phyloP scores from a whole-genome alignment of 2,329 filamentous ascomycete species.

The Calcarisporium arbuscula region DNA sequence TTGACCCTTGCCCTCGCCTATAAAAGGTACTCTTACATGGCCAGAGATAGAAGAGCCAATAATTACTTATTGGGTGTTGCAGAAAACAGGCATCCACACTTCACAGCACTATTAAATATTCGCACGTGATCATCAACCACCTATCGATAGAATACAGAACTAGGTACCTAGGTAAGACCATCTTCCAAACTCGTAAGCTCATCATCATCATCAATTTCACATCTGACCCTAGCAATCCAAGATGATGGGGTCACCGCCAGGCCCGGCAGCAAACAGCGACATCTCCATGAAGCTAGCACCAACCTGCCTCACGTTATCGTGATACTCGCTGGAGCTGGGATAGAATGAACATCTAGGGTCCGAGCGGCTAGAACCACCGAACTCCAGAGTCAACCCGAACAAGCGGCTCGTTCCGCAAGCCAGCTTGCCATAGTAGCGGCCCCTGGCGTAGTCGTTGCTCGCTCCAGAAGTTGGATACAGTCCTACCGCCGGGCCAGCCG shows the following conservation, averaged over 20 bases:
- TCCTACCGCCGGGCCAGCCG: constrained; percentile 29
- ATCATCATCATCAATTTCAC: no score
- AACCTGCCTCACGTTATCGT: constrained; percentile 37
- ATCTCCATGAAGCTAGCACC: constrained; percentile 43
- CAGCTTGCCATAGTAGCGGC: constrained; percentile 30
- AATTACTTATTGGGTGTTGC: no score
- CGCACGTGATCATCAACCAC: no score
- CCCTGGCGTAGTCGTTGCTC: constrained; percentile 41
- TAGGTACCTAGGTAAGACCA: no score
- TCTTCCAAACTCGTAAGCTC: no score
- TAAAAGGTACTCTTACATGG: no score
- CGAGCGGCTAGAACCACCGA: constrained; percentile 25
- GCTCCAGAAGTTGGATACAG: constrained; percentile 41
- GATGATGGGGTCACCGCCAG: constrained; percentile 9
- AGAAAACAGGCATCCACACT: no score
- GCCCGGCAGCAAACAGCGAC: constrained; percentile 22
- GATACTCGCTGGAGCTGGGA: constrained; percentile 35
- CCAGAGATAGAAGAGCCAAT: no score
- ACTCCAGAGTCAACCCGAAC: constrained; percentile 40
- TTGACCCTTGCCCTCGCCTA: no score
- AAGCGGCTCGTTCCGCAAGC: constrained; percentile 29
- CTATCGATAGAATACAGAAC: no score
- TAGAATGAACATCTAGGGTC: constrained; percentile 35
- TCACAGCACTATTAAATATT: no score
- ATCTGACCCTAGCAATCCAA: constrained; percentile 1